Percentiles rank a stretch among this genome's conserved stretches.
These are phyloP conservation scores for Trypanosoma cruzi DNA, from an alignment of 208 protist genomes.

Conservation along the genomic window DNA sequence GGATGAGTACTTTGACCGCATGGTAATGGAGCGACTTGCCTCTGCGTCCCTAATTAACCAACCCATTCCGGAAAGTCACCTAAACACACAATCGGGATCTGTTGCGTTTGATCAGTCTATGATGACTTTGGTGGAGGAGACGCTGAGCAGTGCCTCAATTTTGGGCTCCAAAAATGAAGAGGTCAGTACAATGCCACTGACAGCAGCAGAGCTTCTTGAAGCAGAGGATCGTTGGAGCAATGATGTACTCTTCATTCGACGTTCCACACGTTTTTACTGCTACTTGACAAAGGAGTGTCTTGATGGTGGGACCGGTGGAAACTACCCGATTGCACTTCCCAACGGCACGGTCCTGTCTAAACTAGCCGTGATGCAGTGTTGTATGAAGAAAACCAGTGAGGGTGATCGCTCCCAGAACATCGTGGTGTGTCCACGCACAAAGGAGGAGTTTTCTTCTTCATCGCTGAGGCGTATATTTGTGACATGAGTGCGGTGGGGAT, in stretches of 20 bases:
- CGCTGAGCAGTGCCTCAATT: constrained; percentile 29
- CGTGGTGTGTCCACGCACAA: constrained; percentile 39
- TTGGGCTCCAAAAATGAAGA: constrained; percentile 2
- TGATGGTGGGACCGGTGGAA: constrained; percentile 40
- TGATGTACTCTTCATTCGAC: constrained; percentile 66
- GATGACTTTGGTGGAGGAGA: constrained; percentile 75
- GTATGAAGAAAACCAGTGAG: constrained; percentile 26
- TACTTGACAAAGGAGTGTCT: constrained; percentile 48
- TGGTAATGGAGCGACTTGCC: constrained; percentile 65
- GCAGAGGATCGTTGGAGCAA: constrained; percentile 73
- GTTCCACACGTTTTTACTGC: constrained; percentile 78
- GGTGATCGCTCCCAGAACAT: constrained; percentile 16
- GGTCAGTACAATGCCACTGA: constrained; percentile 23
- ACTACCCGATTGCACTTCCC: constrained; percentile 28
- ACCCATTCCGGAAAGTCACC: constrained; percentile 29
- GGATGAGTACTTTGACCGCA: constrained; percentile 88
- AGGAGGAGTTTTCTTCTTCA: constrained; percentile 21
- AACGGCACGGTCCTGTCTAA: constrained; percentile 39
- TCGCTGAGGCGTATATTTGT: constrained; percentile 36
- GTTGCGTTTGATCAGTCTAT: constrained; percentile 64
- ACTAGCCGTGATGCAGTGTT: constrained; percentile 21
- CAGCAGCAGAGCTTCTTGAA: constrained; percentile 52
- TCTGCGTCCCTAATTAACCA: constrained; percentile 1
- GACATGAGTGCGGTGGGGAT: constrained; percentile 13
- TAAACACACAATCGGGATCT: constrained; percentile 74